Evolutionary conservation across 345 rosid species (phyloP).

Genomic region (Citropsis articulata): DNA sequence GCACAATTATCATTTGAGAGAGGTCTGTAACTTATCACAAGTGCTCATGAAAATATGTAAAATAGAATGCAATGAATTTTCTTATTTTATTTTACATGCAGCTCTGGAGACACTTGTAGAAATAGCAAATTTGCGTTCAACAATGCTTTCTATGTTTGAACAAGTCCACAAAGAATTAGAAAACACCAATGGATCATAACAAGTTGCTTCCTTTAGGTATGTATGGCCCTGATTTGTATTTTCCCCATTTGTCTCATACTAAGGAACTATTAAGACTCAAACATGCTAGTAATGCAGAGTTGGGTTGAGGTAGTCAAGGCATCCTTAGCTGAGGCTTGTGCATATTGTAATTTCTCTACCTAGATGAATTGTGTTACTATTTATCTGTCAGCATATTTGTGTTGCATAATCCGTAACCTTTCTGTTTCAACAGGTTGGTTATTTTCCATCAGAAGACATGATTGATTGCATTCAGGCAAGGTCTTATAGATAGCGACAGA

Average conservation of each 20-base stretch:
- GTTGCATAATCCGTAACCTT: background rate
- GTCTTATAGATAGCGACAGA: background rate
- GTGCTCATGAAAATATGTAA: constrained; percentile 1
- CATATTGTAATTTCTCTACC: background rate
- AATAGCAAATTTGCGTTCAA: constrained; percentile 67
- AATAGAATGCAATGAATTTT: background rate
- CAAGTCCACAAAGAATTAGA: constrained; percentile 33
- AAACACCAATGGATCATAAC: constrained; percentile 30
- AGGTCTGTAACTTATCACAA: constrained; percentile 42
- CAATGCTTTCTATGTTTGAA: constrained; percentile 51
- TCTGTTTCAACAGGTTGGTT: background rate
- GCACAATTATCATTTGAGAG: constrained; percentile 84
- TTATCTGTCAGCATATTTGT: background rate
- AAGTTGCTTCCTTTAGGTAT: constrained; percentile 18
- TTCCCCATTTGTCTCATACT: background rate
- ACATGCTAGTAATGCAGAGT: background rate
- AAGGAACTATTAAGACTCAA: background rate
- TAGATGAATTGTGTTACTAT: background rate
- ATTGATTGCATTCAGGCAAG: background rate
- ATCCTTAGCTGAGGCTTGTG: background rate
- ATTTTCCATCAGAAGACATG: background rate
- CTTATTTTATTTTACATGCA: constrained; percentile 22
- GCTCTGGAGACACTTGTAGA: constrained; percentile 80
- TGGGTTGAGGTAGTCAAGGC: background rate
- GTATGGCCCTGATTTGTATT: background rate